Evolutionary conservation across 768 basidiomycete species (phyloP), one percentile per base, ranked within the genome.

Genomic region (Aureoboletus auriporus): DNA sequence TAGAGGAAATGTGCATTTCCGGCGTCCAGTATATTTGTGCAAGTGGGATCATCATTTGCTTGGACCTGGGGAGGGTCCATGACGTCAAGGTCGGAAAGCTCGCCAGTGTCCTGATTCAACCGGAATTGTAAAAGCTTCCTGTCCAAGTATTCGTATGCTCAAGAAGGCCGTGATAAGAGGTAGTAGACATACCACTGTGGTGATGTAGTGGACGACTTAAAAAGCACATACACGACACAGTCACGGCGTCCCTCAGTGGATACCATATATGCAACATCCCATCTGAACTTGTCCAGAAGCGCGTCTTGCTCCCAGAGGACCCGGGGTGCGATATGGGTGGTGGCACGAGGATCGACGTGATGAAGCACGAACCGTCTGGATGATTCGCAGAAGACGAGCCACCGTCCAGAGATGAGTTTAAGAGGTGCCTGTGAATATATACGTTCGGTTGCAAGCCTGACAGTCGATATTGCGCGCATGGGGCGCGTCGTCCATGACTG

Each of bases 401-500:
- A 55, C 9, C 44, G 39, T 34, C 53, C 53, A 10, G 9, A 36
- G 43, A 54, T 20, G 5, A 44, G 26, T 17, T 27, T 20, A n/a
- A n/a, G 14, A 10, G 5, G 13, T 2, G 1, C 0, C 23, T 1
- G 23, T 23, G 7, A 0, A 4, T 14, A 4, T 2, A 10, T 26
- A 4, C 1, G 3, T 37, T 4, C 14, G 14, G 4, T 16, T 8
- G 16, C 4, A 42, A 54, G 26, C 4, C 1, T 35, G 6, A 13
- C 4, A 2, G 8, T 13, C 2, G 46, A 44, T 11, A 35, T 0
- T 1, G 11, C 36, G 10, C 42, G 34, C 17, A 54, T 38, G 0
- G 41, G 26, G 0, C 23, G 33, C 14, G 46, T 51, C 14, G 47
- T 46, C 52, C 54, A 55, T 9, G 47, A 34, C 20, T 33, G 28